Conservation (phyloP, 1,284 basidiomycete genomes). For the Trichosporon ovoides region DNA sequence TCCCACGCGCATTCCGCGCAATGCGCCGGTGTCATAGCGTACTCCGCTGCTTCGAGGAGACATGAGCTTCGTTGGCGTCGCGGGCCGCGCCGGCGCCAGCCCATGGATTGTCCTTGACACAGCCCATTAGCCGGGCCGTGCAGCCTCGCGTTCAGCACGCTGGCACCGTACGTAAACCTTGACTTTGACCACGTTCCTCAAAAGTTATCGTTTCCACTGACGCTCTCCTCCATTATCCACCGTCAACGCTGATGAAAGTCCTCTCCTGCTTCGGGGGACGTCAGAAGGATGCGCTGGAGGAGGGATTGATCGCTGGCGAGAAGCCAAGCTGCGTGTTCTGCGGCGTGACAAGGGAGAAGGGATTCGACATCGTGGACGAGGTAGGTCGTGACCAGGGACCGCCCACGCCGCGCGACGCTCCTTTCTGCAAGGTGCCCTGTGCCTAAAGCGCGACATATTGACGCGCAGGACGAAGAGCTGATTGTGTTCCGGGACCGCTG, state of each 20-base stretch:
- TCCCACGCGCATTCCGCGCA: too few relatives aligned
- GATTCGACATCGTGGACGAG: constrained; percentile 61
- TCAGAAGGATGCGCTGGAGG: constrained; percentile 1
- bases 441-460: neutral
- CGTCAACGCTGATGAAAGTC: constrained; percentile 1
- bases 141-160: neutral
- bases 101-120: neutral
- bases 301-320: constrained; percentile 2
- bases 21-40: too few relatives aligned
- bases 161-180: too few relatives aligned
- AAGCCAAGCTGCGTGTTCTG: constrained; percentile 56
- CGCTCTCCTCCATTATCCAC: neutral
- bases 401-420: too few relatives aligned
- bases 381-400: constrained; percentile 38
- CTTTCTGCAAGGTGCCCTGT: too few relatives aligned
- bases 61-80: too few relatives aligned
- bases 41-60: too few relatives aligned
- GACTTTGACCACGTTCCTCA: neutral
- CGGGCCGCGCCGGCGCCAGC: too few relatives aligned
- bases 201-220: neutral
- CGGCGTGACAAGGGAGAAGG: constrained; percentile 53
- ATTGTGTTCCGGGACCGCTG: constrained; percentile 61
- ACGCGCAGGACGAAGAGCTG: constrained; percentile 55
- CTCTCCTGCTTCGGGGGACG: constrained; percentile 10
- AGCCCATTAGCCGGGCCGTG: neutral